phyloP scores from a whole-genome alignment of 208 protist genomes.

The Leishmania martiniquensis region DNA sequence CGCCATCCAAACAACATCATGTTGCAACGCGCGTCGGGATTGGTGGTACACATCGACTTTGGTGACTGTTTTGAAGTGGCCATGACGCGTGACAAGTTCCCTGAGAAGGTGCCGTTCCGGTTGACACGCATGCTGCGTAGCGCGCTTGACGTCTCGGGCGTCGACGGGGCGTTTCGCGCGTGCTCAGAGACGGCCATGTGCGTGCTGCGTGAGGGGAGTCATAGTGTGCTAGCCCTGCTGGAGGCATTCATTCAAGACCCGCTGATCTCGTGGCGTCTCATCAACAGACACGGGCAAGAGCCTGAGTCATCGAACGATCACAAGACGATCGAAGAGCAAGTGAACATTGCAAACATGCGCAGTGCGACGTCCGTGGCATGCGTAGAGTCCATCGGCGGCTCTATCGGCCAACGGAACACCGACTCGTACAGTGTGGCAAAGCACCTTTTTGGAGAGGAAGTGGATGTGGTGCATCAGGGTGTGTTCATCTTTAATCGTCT shows the following conservation, averaged over 20 bases:
- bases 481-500: conserved; percentile 82
- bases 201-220: conserved; percentile 97
- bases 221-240: conserved; percentile 98
- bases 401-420: conserved; percentile 23
- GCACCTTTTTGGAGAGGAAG: conserved; percentile 60
- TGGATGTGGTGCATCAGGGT: conserved; percentile 85
- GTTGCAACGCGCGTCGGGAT: conserved; percentile 96
- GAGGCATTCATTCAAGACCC: conserved; percentile 99
- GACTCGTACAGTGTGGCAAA: conserved; percentile 38
- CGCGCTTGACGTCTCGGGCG: conserved; percentile 98
- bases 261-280: conserved; percentile 99
- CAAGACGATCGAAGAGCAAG: conserved; percentile 78
- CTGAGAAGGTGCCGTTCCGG: conserved; percentile 99
- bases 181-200: conserved; percentile 98
- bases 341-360: conserved; percentile 43
- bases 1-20: conserved; percentile 99
- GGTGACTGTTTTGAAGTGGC: conserved; percentile 99
- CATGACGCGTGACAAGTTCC: conserved; percentile 99
- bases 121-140: conserved; percentile 99
- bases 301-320: conserved; percentile 71
- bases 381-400: conserved; percentile 39
- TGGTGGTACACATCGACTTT: conserved; percentile 99
- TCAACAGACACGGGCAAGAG: conserved; percentile 76
- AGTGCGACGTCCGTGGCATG: conserved; percentile 24
- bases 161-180: conserved; percentile 97